Percentiles rank a stretch among this genome's conserved stretches.
Conservation (phyloP, 2,329 filamentous ascomycete genomes). For the Talaromyces piceae region DNA sequence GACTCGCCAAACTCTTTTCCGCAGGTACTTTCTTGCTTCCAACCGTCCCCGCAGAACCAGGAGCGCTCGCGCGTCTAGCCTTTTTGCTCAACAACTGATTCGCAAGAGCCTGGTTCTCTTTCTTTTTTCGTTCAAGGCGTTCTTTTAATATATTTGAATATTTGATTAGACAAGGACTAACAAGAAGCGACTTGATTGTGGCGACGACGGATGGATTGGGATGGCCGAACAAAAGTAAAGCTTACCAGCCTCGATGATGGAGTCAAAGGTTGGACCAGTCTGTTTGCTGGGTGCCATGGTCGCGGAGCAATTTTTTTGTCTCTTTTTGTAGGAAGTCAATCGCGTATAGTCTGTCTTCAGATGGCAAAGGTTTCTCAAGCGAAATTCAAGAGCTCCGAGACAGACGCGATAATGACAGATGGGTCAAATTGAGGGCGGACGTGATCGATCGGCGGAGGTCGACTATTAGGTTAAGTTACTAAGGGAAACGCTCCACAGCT, state of each 20-base stretch:
- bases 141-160: too few relatives aligned
- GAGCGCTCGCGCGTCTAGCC: slow-evolving; percentile 40
- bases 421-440: not conserved
- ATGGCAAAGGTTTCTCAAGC: too few relatives aligned
- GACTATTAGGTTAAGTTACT: not conserved
- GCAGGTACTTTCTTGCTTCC: slow-evolving; percentile 36
- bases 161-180: too few relatives aligned
- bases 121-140: slow-evolving; percentile 38
- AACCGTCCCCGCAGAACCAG: slow-evolving; percentile 37
- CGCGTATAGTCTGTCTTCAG: too few relatives aligned
- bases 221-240: too few relatives aligned
- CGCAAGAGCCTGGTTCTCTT: slow-evolving; percentile 50
- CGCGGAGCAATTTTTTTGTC: not conserved
- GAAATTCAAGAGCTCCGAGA: too few relatives aligned
- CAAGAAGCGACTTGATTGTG: too few relatives aligned
- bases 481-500: not conserved
- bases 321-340: too few relatives aligned
- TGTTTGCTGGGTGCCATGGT: slow-evolving; percentile 23
- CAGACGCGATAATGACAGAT: not conserved
- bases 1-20: slow-evolving; percentile 46
- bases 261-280: slow-evolving; percentile 39
- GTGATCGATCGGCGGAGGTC: not conserved
- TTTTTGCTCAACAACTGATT: slow-evolving; percentile 52
- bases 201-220: too few relatives aligned
- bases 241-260: slow-evolving; percentile 46